Evolutionary conservation across 768 basidiomycete genomes (phyloP), one percentile per base, ranked within the genome.

Genomic region (Pholiota microspora): DNA sequence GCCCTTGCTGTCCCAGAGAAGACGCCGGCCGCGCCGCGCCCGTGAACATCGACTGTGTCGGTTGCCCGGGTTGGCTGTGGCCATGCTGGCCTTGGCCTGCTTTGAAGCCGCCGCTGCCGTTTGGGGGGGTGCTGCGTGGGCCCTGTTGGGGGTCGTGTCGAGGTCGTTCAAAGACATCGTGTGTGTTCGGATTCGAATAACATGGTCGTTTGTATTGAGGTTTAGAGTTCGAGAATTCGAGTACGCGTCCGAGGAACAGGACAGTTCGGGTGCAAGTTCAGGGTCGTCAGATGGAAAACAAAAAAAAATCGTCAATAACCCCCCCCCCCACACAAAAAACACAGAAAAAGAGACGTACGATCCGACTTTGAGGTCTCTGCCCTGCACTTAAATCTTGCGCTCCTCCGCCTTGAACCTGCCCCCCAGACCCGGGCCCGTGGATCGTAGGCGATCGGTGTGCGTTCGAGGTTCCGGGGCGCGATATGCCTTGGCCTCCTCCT

Each of bases 401-500:
- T 55, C 12, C 57, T 57, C 7, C 54, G 59, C 53, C 56, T 59
- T 24, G 62, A 53, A n/a, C n/a, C n/a, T n/a, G n/a, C n/a, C n/a
- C n/a, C n/a, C 60, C 61, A 4, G 42, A 34, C 23, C 23, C 12
- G 16, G 51, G 44, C n/a, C 36, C 45, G 16, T 66, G 65, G 38
- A 67, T 66, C 7, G 64, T 66, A 8, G 69, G 69, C 3, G 69
- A 68, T 25, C 67, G 65, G 55, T 69, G 70, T 1, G 70, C 64
- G 25, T 66, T 61, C 4, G 68, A 61, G 0, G 70, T 70, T 9
- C 68, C 64, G 7, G 70, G 70, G 32, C 69, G 61, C 23, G 54
- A 56, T 2, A 50, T 49, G 5, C 62, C 60, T 21, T 64, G 63
- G 21, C 40, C 40, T 42, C n/a, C n/a, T n/a, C n/a, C n/a, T n/a